phyloP scores from a whole-genome alignment of 768 basidiomycete genomes.

The Epithele typhae region DNA sequence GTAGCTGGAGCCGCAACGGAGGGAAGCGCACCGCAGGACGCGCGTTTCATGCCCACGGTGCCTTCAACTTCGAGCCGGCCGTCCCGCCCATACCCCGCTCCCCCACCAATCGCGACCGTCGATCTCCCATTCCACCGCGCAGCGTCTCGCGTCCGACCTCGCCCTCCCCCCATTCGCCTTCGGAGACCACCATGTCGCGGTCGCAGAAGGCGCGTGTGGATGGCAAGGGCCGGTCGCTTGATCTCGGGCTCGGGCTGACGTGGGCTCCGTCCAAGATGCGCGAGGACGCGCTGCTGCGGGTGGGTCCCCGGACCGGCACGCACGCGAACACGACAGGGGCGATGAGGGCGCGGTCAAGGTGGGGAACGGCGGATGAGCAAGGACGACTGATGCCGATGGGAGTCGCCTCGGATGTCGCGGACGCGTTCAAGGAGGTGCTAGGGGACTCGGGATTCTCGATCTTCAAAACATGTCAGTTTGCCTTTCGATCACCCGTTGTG shows the following conservation, averaged over 20 bases:
- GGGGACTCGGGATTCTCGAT: constrained; percentile 34
- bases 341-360: constrained; percentile 15
- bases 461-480: constrained; percentile 61
- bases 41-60: constrained; percentile 53
- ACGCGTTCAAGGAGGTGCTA: constrained; percentile 31
- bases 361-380: constrained; percentile 24
- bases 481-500: neutral
- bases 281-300: constrained; percentile 56
- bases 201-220: constrained; percentile 16
- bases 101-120: constrained; percentile 21
- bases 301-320: constrained; percentile 7
- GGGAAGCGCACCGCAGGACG: constrained; percentile 34
- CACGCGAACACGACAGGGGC: constrained; percentile 9
- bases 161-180: constrained; percentile 1
- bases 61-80: constrained; percentile 67
- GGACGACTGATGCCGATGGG: constrained; percentile 24
- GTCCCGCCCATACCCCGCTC: constrained; percentile 41
- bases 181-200: constrained; percentile 1
- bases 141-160: neutral
- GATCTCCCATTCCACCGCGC: neutral
- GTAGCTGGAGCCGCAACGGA: constrained; percentile 56
- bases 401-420: constrained; percentile 32
- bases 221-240: constrained; percentile 65
- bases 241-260: constrained; percentile 62
- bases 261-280: constrained; percentile 70